Conservation (phyloP, 805 yeast species). For the Lachancea nothofagi region DNA sequence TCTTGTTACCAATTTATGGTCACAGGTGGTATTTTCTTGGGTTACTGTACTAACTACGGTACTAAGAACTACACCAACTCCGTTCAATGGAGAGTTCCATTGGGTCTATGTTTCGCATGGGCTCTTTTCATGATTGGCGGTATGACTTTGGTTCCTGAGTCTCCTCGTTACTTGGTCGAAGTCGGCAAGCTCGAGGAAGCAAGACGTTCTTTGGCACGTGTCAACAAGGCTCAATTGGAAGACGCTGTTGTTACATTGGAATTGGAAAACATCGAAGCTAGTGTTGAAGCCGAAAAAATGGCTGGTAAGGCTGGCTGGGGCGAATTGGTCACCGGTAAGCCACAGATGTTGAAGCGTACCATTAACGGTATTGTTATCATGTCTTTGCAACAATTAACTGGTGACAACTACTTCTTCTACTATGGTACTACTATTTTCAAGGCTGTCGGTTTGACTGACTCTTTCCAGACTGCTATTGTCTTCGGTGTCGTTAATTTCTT, state of each 20-base stretch:
- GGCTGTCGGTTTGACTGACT: conserved; percentile 54
- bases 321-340: conserved; percentile 62
- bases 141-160: conserved; percentile 60
- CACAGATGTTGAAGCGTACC: conserved; percentile 47
- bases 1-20: conserved; percentile 66
- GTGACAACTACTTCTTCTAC: conserved; percentile 62
- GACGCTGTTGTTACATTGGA: conserved; percentile 52
- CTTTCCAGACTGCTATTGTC: conserved; percentile 53
- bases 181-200: conserved; percentile 55
- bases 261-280: conserved; percentile 51
- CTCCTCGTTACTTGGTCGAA: conserved; percentile 62
- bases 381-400: conserved; percentile 62
- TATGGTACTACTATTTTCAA: conserved; percentile 58
- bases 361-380: conserved; percentile 51
- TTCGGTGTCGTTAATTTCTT: conserved; percentile 55
- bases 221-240: conserved; percentile 51
- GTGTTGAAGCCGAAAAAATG: conserved; percentile 51
- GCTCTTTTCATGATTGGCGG: conserved; percentile 35
- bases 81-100: conserved; percentile 71
- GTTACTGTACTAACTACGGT: conserved; percentile 69
- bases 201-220: conserved; percentile 48
- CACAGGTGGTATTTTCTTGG: conserved; percentile 69
- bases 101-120: conserved; percentile 51
- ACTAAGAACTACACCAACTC: conserved; percentile 34
- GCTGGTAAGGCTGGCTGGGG: conserved; percentile 65